phyloP scores from a whole-genome alignment of 2,329 filamentous ascomycete genomes.

The Helicocarpus griseus region DNA sequence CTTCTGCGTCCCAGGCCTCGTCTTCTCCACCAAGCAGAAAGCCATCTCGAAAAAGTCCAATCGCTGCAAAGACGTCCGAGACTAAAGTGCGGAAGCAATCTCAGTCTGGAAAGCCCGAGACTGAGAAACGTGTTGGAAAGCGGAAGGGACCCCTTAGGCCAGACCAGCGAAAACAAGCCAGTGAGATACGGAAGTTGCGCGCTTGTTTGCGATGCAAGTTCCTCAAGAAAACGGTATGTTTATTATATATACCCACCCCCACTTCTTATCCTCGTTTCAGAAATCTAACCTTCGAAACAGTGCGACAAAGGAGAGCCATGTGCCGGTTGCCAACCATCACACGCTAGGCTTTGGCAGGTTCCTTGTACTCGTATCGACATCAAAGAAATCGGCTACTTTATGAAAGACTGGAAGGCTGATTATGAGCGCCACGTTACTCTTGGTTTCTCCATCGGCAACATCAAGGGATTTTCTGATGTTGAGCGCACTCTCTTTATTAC shows the following conservation, averaged over 20 bases:
- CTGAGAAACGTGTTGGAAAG: constrained; percentile 88
- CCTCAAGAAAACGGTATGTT: constrained; percentile 74
- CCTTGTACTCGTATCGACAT: constrained; percentile 97
- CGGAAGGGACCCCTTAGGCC: constrained; percentile 82
- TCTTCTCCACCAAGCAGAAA: constrained; percentile 57
- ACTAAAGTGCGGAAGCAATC: constrained; percentile 68
- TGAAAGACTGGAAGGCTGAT: constrained; percentile 98
- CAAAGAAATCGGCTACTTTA: constrained; percentile 96
- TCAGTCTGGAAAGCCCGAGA: constrained; percentile 68
- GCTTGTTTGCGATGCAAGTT: constrained; percentile 96
- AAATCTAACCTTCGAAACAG: constrained; percentile 15
- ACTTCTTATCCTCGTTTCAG: neutral
- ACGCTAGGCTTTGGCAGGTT: constrained; percentile 93
- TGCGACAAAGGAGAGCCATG: constrained; percentile 97
- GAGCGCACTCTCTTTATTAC: constrained; percentile 78
- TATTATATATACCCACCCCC: neutral
- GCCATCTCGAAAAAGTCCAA: constrained; percentile 60
- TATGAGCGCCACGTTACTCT: constrained; percentile 83
- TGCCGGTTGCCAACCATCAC: constrained; percentile 87
- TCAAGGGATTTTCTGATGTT: constrained; percentile 66
- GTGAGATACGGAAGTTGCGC: constrained; percentile 89
- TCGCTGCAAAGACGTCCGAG: constrained; percentile 70
- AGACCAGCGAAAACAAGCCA: constrained; percentile 91
- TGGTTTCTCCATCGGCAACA: constrained; percentile 85
- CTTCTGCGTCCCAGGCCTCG: constrained; percentile 52